Conservation (phyloP, 1,284 basidiomycete genomes). For the Cryptococcus sp. region DNA sequence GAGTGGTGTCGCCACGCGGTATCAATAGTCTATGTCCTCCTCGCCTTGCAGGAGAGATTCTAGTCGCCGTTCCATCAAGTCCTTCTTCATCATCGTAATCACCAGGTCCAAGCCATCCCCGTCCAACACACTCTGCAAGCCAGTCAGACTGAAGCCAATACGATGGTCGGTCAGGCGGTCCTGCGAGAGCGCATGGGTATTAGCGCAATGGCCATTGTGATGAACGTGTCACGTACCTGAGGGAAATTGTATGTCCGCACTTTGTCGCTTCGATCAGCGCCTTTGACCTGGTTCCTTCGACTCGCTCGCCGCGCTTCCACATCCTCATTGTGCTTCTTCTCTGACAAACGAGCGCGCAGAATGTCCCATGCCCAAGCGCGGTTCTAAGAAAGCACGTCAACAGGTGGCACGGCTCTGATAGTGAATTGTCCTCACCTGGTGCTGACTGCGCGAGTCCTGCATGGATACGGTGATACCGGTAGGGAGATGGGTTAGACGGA, state of each 20-base stretch:
- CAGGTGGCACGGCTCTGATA: constrained; percentile 5
- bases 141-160: constrained; percentile 73
- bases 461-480: constrained; percentile 95
- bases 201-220: background rate
- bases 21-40: constrained; percentile 49
- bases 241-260: constrained; percentile 91
- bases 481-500: constrained; percentile 91
- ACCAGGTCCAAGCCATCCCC: constrained; percentile 66
- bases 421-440: constrained; percentile 63
- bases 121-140: constrained; percentile 72
- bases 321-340: constrained; percentile 70
- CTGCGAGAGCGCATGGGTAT: constrained; percentile 50
- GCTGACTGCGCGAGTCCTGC: constrained; percentile 97
- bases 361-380: constrained; percentile 84
- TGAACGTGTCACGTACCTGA: constrained; percentile 59
- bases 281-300: constrained; percentile 71
- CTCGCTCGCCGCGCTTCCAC: constrained; percentile 69
- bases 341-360: constrained; percentile 76
- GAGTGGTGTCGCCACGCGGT: background rate
- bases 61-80: constrained; percentile 67
- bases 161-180: constrained; percentile 91
- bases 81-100: constrained; percentile 64
- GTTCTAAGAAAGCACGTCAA: constrained; percentile 62
- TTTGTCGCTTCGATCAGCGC: constrained; percentile 84
- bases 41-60: constrained; percentile 63